These are phyloP conservation scores for Dendrobium nobile DNA, from an alignment of 106 monocot species.

Conservation along the genomic window DNA sequence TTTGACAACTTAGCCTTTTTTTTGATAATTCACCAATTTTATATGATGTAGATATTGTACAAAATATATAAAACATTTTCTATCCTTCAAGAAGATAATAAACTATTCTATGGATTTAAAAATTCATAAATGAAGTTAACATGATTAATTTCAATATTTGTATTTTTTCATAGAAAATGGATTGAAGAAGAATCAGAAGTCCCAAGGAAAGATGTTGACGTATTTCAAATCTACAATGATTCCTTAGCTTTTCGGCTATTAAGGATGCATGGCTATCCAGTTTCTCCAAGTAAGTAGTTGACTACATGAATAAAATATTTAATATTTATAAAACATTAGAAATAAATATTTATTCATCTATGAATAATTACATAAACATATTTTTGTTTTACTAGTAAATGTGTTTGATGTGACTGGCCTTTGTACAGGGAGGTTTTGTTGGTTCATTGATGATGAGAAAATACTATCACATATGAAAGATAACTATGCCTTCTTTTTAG, in stretches of 20 bases:
- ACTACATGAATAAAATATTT: too few relatives aligned
- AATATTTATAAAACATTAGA: too few relatives aligned
- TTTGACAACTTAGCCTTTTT: too few relatives aligned
- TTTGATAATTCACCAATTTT: too few relatives aligned
- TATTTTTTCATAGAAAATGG: constrained; percentile 5
- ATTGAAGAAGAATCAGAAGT: neutral
- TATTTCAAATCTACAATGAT: constrained; percentile 10
- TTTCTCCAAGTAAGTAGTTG: constrained; percentile 22
- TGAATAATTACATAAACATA: too few relatives aligned
- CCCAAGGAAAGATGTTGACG: neutral
- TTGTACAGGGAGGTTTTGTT: constrained; percentile 14
- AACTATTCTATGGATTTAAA: too few relatives aligned
- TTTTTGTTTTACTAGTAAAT: too few relatives aligned
- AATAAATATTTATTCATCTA: too few relatives aligned
- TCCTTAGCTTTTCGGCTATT: constrained; percentile 21
- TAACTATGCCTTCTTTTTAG: constrained; percentile 12
- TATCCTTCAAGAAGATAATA: too few relatives aligned
- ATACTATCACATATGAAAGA: constrained; percentile 14
- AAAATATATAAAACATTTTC: too few relatives aligned
- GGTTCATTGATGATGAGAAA: constrained; percentile 16
- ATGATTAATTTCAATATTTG: neutral
- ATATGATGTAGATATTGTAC: too few relatives aligned
- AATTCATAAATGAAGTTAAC: too few relatives aligned
- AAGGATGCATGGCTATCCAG: constrained; percentile 20
- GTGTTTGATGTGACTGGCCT: neutral